A percentile compares a stretch with the other conserved stretches of the same genome.
phyloP scores from a whole-genome alignment of 495 filamentous ascomycete genomes.

The Annulohypoxylon bovei region DNA sequence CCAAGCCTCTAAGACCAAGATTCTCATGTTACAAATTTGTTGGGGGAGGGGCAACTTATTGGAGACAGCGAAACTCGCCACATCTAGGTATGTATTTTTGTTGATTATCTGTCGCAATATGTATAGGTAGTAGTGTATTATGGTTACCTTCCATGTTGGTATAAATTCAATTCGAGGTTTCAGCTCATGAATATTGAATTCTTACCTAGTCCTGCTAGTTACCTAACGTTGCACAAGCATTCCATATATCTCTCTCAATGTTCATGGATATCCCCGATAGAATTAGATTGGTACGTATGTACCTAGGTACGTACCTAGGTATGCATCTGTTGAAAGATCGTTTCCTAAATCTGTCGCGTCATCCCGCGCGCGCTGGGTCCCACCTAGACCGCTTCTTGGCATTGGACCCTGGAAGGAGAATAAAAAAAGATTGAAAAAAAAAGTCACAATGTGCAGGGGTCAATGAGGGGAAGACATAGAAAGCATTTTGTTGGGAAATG shows the following conservation, averaged over 20 bases:
- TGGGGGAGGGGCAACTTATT: constrained; percentile 33
- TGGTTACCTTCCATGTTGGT: too few relatives aligned
- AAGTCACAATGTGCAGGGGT: constrained; percentile 22
- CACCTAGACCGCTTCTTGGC: not conserved
- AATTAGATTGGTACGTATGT: not conserved
- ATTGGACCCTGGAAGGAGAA: constrained; percentile 14
- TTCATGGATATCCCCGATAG: not conserved
- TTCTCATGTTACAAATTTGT: constrained; percentile 30
- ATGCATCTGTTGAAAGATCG: not conserved
- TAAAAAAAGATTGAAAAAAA: not conserved
- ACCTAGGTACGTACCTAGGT: not conserved
- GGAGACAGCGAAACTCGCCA: not conserved
- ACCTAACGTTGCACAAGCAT: not conserved
- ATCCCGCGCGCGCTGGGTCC: not conserved
- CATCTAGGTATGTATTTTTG: not conserved
- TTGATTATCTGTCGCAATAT: not conserved
- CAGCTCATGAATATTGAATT: not conserved
- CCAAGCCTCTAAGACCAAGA: not conserved
- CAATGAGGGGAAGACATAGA: constrained; percentile 13
- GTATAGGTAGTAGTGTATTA: too few relatives aligned
- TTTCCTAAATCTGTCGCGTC: constrained; percentile 9
- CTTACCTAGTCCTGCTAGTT: not conserved
- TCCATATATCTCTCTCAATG: not conserved
- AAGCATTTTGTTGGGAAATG: constrained; percentile 42
- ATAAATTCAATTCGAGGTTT: not conserved